Base-by-base conservation (phyloP, 352 stramenopile genomes). In the Globisporangium abappressorium region DNA sequence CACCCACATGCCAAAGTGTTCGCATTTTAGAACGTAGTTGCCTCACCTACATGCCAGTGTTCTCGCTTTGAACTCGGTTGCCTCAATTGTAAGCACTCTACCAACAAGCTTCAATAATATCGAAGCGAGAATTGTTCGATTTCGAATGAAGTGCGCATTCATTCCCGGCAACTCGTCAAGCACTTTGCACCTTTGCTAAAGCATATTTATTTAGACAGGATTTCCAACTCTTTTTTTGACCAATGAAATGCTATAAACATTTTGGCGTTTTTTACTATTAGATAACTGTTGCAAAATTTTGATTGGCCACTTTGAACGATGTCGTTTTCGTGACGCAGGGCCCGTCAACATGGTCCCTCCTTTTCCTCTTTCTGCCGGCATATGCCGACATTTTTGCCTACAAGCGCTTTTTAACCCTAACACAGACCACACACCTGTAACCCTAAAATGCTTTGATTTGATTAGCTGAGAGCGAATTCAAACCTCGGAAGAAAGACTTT, bases 321-420 rank as follows among this genome's bases (percentile, higher is more conserved):
- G 15, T 12, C 9, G 7, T 61, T 26, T 7, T 12, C 9, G 7
- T 61, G 56, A 61, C 56, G 56, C 56, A 61, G 56, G 30, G 56
- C 18, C 30, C n/a, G 56, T 61, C 56, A 61, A 20, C 30, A 47
- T 47, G 56, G 56, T 61, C 56, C 56, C 30, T 36, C 56, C 20
- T 61, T 33, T 61, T 9, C 20, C 55, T 5, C 36, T 26, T 26
- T 26, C 24, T 26, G 24, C 24, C 24, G 24, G 24, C 24, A 26
- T 26, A 26, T 26, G 24, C 24, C 24, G 24, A 26, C 24, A 26
- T 26, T 26, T 26, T 26, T 26, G 24, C 24, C 24, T 26, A 26
- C 24, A 26, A 26, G 24, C 24, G 24, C 24, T 26, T 26, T 26
- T 26, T 26, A 26, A 26, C 24, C 24, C 24, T 26, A 26, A 26